These are phyloP conservation scores for Pholiota microspora DNA, from an alignment of 768 basidiomycete species.

Conservation along the genomic window DNA sequence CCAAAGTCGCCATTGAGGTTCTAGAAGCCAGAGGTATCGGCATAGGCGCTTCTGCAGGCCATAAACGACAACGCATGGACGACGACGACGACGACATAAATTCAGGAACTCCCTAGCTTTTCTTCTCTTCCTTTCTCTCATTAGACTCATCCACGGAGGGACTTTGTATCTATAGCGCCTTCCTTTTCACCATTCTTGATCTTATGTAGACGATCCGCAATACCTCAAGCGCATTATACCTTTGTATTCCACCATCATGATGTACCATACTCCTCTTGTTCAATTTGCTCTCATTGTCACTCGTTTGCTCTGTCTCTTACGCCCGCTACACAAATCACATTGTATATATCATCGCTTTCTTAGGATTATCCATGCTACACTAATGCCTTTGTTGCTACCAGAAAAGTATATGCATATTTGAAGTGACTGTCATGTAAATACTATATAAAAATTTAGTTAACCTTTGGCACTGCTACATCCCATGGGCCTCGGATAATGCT, in stretches of 20 bases:
- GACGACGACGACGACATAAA: slow-evolving; percentile 57
- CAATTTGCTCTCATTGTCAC: slow-evolving; percentile 20
- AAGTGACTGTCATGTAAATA: slow-evolving; percentile 4
- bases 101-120: slow-evolving; percentile 20
- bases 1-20: slow-evolving; percentile 79
- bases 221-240: slow-evolving; percentile 21
- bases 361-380: slow-evolving; percentile 24
- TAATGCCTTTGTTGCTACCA: slow-evolving; percentile 11
- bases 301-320: too few species aligned
- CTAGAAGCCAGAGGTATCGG: slow-evolving; percentile 76
- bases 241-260: slow-evolving; percentile 17
- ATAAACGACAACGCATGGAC: slow-evolving; percentile 52
- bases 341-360: slow-evolving; percentile 17
- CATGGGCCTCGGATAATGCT: slow-evolving; percentile 90
- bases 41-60: slow-evolving; percentile 32
- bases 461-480: slow-evolving; percentile 82
- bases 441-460: slow-evolving; percentile 35
- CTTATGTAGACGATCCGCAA: slow-evolving; percentile 18
- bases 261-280: slow-evolving; percentile 25
- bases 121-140: slow-evolving; percentile 1
- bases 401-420: slow-evolving; percentile 7
- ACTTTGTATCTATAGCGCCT: slow-evolving; percentile 25
- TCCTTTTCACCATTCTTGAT: slow-evolving; percentile 7
- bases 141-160: slow-evolving; percentile 18
- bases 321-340: slow-evolving; percentile 7